Conservation (phyloP, 176 grass and related monocot genomes). For the Carex pumila region DNA sequence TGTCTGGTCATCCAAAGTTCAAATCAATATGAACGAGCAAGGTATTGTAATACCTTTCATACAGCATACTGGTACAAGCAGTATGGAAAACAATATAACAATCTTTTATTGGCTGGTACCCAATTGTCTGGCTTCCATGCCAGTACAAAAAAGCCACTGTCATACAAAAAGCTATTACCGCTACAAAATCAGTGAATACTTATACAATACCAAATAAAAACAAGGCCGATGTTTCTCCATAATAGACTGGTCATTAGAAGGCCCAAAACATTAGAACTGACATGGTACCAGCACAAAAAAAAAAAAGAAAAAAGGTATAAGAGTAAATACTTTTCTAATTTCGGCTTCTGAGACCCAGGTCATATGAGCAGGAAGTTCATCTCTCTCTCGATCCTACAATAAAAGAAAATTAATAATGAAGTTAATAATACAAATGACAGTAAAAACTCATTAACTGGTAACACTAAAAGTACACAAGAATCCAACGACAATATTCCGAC, state of each 20-base stretch:
- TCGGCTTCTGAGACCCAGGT: constrained; percentile 70
- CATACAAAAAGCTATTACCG: neutral
- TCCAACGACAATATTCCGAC: neutral
- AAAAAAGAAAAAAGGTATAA: neutral
- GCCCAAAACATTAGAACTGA: neutral
- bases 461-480: neutral
- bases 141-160: neutral
- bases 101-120: neutral
- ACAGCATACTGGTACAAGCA: neutral
- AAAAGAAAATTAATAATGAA: constrained; percentile 26
- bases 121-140: neutral
- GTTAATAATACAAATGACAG: constrained; percentile 22
- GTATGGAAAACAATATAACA: neutral
- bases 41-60: neutral
- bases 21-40: neutral
- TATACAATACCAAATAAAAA: neutral
- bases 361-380: constrained; percentile 91
- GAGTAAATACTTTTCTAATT: constrained; percentile 68
- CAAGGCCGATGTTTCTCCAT: neutral
- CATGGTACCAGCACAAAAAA: neutral
- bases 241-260: neutral
- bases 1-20: neutral
- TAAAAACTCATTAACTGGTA: neutral
- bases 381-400: constrained; percentile 68
- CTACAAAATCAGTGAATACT: neutral